Conservation (phyloP, 306 rosid species). For the Casuarina equisetifolia region DNA sequence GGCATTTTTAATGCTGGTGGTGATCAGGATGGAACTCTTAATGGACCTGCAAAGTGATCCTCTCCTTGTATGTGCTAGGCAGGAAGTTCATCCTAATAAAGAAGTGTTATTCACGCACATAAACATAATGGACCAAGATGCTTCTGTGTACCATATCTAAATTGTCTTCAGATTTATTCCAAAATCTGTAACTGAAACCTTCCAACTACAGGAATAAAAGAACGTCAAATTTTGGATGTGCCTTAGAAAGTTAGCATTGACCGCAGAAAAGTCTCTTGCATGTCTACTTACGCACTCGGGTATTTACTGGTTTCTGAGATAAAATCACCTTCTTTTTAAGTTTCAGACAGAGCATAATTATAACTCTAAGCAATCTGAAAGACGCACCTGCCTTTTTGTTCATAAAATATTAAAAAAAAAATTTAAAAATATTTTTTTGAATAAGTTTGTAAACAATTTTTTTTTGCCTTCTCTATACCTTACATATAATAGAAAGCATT, state of each 20-base stretch:
- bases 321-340: neutral
- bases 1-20: neutral
- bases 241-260: neutral
- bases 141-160: neutral
- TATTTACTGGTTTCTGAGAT: neutral
- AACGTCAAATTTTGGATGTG: neutral
- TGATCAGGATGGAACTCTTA: neutral
- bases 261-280: neutral
- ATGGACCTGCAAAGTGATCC: neutral
- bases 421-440: neutral
- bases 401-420: neutral
- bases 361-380: too few relatives aligned
- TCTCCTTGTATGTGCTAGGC: neutral
- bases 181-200: slow-evolving; percentile 3
- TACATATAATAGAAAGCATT: neutral
- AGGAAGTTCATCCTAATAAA: slow-evolving; percentile 1
- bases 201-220: neutral
- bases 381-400: too few relatives aligned
- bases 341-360: too few relatives aligned
- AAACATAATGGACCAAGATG: slow-evolving; percentile 11
- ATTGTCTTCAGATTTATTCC: neutral
- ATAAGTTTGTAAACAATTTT: neutral
- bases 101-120: neutral
- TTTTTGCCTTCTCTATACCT: neutral
- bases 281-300: neutral